Base-by-base conservation (phyloP, 352 stramenopile genomes). In the Phytopythium boreale region DNA sequence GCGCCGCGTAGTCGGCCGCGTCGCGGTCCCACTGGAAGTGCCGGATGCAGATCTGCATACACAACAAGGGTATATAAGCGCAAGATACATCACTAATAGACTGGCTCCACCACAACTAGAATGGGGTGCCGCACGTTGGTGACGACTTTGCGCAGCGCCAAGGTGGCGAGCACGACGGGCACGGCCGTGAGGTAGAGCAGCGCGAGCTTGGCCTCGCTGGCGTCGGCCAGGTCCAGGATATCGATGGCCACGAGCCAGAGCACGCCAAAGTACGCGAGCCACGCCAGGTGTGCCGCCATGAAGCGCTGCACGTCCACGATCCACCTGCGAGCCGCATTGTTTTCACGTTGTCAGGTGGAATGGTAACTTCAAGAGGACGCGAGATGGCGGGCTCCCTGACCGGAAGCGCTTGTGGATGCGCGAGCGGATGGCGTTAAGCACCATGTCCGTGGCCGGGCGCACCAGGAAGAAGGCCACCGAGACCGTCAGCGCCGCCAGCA, bases 231-330 rank as follows among this genome's bases (percentile, higher is more conserved):
- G 11, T 89, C 72, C 56, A 93, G 62, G 49, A 92, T 74, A 59
- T 84, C 84, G 12, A 66, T 43, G 11, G 71, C 79, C 51, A 90
- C 80, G 31, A 87, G 34, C 26, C 87, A 26, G 29, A 91, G 69
- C 26, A 86, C 59, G 27, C 76, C 53, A 39, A 74, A 58, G 62
- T 88, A 86, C 34, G 73, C 66, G 59, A 88, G 75, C 81, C 85
- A 92, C 74, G 84, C 89, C 17, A 95, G 66, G 64, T 90, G 89
- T 20, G 75, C 72, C n/a, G 89, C 53, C 73, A 95, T 79, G 68
- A 90, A 84, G 56, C 81, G 83, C 52, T 93, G 79, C 44, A 95
- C 80, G 66, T 95, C 87, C 15, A 70, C 74, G 64, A 95, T 81
- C 85, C 83, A 93, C 69, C 79, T 88, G 50, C 41, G 66, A 2